Percentiles rank a stretch among this genome's conserved stretches.
phyloP scores from a whole-genome alignment of 106 monocot genomes.

The Cymbidium sinense region DNA sequence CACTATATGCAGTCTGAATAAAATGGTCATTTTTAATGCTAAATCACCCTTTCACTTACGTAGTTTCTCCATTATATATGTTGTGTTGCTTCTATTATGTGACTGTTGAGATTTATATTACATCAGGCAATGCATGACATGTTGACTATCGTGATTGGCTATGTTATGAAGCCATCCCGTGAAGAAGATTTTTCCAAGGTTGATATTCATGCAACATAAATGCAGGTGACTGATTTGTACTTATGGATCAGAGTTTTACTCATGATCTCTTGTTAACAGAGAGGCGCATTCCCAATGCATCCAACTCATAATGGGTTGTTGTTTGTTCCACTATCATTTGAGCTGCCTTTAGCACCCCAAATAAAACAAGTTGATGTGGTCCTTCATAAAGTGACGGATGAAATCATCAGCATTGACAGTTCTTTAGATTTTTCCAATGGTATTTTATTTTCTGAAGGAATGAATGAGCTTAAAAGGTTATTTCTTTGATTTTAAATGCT shows the following conservation, averaged over 20 bases:
- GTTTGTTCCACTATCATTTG: constrained; percentile 75
- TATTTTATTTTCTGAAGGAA: constrained; percentile 66
- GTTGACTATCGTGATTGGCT: constrained; percentile 47
- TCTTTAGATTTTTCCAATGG: constrained; percentile 42
- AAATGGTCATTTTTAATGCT: constrained; percentile 30
- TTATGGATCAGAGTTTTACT: constrained; percentile 5
- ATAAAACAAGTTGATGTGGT: constrained; percentile 70
- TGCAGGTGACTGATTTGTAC: not conserved
- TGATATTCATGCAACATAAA: constrained; percentile 21
- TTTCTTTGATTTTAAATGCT: constrained; percentile 1
- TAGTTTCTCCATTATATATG: not conserved
- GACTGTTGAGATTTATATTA: not conserved
- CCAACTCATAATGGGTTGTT: constrained; percentile 67
- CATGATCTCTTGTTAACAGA: constrained; percentile 40
- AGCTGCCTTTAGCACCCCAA: constrained; percentile 66
- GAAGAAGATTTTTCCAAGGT: constrained; percentile 90
- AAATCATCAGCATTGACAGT: constrained; percentile 61
- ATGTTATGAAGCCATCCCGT: constrained; percentile 90
- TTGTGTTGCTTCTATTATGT: not conserved
- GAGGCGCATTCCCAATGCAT: constrained; percentile 79
- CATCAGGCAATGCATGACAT: constrained; percentile 32
- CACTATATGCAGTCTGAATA: constrained; percentile 49
- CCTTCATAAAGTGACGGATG: constrained; percentile 98
- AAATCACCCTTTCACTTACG: not conserved
- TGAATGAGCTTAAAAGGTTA: constrained; percentile 75